phyloP scores from a whole-genome alignment of 1,139 yeast genomes.

The Tardiomyces digboiensis region DNA sequence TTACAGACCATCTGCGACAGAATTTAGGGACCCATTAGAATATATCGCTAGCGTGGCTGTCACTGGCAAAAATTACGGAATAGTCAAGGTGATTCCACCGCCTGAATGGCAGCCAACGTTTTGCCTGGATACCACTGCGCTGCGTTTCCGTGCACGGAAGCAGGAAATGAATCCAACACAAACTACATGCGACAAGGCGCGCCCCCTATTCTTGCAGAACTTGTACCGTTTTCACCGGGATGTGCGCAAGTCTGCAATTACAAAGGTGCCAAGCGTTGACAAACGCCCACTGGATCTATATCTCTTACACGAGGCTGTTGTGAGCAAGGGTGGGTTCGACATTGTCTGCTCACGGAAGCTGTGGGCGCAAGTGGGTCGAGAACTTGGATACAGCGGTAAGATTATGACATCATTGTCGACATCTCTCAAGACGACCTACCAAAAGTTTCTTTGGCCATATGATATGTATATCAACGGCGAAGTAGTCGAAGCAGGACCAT shows the following conservation, averaged over 20 bases:
- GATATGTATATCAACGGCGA: conserved; percentile 20
- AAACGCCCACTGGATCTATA: conserved; percentile 30
- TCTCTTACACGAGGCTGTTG: conserved; percentile 27
- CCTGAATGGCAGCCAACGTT: conserved; percentile 30
- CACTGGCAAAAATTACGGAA: conserved; percentile 40
- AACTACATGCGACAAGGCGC: conserved; percentile 20
- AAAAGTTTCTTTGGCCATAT: conserved; percentile 26
- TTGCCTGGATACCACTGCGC: conserved; percentile 39
- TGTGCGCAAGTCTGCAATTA: conserved; percentile 16
- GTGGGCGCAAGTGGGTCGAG: conserved; percentile 50
- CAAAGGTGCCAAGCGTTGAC: conserved; percentile 28
- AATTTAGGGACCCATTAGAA: conserved; percentile 38
- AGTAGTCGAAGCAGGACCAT: conserved; percentile 15
- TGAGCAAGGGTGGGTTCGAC: conserved; percentile 28
- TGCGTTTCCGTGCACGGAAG: conserved; percentile 44
- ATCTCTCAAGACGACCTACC: conserved; percentile 47
- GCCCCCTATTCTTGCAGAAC: conserved; percentile 20
- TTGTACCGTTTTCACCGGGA: conserved; percentile 24
- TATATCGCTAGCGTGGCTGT: conserved; percentile 15
- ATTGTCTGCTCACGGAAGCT: conserved; percentile 31
- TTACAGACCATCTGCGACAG: conserved; percentile 35
- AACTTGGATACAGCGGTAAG: conserved; percentile 62
- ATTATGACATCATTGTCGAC: conserved; percentile 65
- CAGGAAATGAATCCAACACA: conserved; percentile 35
- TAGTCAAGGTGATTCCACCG: conserved; percentile 63